phyloP scores from a whole-genome alignment of 768 basidiomycete genomes.

The Phanerochaete carnosa region DNA sequence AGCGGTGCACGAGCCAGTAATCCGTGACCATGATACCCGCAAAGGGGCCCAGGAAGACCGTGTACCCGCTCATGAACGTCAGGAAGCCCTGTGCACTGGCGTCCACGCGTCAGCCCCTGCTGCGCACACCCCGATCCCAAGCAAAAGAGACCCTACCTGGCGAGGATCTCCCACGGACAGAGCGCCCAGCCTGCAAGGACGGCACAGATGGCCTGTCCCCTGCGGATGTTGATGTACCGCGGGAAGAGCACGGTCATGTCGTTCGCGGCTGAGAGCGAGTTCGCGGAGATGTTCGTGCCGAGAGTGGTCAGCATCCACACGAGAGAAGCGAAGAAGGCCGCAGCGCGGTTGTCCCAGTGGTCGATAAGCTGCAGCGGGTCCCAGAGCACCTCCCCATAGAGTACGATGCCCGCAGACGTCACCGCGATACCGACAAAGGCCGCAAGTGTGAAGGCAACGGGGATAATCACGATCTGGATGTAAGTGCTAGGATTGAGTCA shows the following conservation, averaged over 20 bases:
- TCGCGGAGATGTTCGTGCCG: constrained; percentile 69
- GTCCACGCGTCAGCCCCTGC: not conserved
- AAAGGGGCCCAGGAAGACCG: constrained; percentile 84
- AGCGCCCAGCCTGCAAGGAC: constrained; percentile 81
- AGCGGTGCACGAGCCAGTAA: constrained; percentile 74
- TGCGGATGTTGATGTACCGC: constrained; percentile 73
- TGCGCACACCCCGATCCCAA: not conserved
- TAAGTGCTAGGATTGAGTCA: constrained; percentile 48
- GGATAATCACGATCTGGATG: constrained; percentile 73
- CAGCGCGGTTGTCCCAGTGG: constrained; percentile 81
- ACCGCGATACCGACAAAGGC: constrained; percentile 82
- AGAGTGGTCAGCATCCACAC: constrained; percentile 72
- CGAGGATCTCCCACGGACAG: constrained; percentile 86
- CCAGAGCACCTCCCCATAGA: constrained; percentile 70
- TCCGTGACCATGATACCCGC: constrained; percentile 67
- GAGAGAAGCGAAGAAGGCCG: constrained; percentile 80
- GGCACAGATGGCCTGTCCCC: constrained; percentile 75
- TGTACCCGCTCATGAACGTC: constrained; percentile 79
- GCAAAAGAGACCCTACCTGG: constrained; percentile 30
- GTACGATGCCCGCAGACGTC: constrained; percentile 66
- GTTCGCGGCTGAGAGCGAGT: constrained; percentile 73
- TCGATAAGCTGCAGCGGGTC: constrained; percentile 76
- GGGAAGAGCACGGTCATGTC: constrained; percentile 82
- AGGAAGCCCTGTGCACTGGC: constrained; percentile 60
- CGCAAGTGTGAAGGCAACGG: constrained; percentile 69